These are phyloP conservation scores for Neurospora sublineolata DNA, from an alignment of 495 filamentous ascomycete genomes.

Conservation along the genomic window DNA sequence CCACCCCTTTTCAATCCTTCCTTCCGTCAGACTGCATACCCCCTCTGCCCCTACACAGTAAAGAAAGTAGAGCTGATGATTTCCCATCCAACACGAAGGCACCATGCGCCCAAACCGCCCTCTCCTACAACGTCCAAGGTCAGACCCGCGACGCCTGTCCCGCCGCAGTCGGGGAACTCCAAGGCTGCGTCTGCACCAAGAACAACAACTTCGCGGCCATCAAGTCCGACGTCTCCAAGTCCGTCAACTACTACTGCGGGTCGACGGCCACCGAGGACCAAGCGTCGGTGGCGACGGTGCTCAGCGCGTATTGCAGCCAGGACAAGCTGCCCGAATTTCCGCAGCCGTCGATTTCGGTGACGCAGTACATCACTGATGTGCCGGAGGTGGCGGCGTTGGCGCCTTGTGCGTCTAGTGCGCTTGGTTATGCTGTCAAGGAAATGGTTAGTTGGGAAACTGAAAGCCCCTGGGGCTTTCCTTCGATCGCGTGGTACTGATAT, in stretches of 20 bases:
- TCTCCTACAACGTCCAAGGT: slow-evolving; percentile 30
- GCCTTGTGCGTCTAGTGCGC: slow-evolving; percentile 29
- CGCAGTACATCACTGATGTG: slow-evolving; percentile 36
- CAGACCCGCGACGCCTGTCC: slow-evolving; percentile 32
- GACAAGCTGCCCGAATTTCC: slow-evolving; percentile 21
- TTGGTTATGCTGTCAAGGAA: slow-evolving; percentile 28
- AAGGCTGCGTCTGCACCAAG: slow-evolving; percentile 40
- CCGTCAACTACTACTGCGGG: slow-evolving; percentile 30
- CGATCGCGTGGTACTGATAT: neutral
- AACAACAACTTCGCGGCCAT: slow-evolving; percentile 34
- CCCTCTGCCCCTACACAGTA: too few relatives aligned
- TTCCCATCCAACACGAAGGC: slow-evolving; percentile 22
- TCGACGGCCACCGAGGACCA: slow-evolving; percentile 34
- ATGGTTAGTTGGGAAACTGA: slow-evolving; percentile 19
- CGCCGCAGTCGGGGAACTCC: slow-evolving; percentile 25
- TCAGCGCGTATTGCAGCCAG: slow-evolving; percentile 38
- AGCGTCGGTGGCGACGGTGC: slow-evolving; percentile 29
- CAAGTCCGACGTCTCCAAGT: slow-evolving; percentile 22
- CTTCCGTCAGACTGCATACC: neutral
- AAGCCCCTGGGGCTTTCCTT: neutral
- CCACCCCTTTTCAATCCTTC: neutral
- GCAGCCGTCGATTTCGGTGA: slow-evolving; percentile 26
- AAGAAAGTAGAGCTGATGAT: neutral
- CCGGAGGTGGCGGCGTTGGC: slow-evolving; percentile 30
- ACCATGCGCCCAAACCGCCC: slow-evolving; percentile 32